Evolutionary conservation across 768 basidiomycete species (phyloP).

Genomic region (Podaxis sp.): DNA sequence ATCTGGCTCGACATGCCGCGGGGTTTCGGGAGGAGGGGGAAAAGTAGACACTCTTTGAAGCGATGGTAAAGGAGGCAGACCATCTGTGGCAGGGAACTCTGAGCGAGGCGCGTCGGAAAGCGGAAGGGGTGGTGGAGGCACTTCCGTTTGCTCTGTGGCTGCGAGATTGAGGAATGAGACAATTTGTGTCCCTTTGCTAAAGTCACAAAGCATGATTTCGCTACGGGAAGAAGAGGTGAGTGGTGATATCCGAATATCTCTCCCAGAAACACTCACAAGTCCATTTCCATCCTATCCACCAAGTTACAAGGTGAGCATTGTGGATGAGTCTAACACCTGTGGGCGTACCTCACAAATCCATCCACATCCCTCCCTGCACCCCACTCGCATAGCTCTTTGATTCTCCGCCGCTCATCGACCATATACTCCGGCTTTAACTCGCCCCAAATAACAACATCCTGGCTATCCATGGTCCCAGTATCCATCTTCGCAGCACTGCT

Average conservation of each 20-base stretch:
- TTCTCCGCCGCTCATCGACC: conserved; percentile 34
- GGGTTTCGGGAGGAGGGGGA: not conserved
- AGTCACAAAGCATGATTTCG: not conserved
- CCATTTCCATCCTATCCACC: not conserved
- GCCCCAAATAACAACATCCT: conserved; percentile 47
- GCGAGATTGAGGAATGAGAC: not conserved
- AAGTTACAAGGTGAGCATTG: not conserved
- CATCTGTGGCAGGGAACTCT: not conserved
- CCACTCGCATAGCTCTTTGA: not conserved
- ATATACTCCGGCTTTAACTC: conserved; percentile 20
- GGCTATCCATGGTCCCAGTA: conserved; percentile 41
- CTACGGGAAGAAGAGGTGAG: not conserved
- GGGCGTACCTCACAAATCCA: not conserved
- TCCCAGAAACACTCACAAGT: not conserved
- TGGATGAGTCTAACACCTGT: not conserved
- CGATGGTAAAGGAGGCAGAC: not conserved
- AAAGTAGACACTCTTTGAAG: not conserved
- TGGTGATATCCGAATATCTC: not conserved
- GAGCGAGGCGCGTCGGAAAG: not conserved
- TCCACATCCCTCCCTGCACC: not conserved
- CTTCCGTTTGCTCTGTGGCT: not conserved
- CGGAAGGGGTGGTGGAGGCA: not conserved
- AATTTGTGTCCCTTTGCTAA: not conserved
- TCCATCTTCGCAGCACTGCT: conserved; percentile 43
- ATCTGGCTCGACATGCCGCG: not conserved